Percentiles rank a stretch among this genome's conserved stretches.
phyloP scores from a whole-genome alignment of 177 flowering plant genomes.

The Vitis hybrid region DNA sequence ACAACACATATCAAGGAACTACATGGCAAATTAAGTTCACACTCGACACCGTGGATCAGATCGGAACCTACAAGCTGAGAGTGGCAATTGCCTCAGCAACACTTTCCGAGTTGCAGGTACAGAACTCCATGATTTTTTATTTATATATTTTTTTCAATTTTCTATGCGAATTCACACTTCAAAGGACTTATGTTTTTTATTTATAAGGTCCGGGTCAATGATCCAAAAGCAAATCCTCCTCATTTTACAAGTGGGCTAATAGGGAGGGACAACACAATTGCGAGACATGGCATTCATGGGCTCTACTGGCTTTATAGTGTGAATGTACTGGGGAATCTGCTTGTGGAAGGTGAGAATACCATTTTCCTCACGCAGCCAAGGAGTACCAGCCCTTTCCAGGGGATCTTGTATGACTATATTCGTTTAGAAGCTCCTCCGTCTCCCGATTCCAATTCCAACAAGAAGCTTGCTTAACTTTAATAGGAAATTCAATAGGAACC shows the following conservation, averaged over 20 bases:
- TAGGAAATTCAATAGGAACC: too few relatives aligned
- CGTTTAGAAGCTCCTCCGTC: slow-evolving; percentile 56
- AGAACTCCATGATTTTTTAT: neutral
- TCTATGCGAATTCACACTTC: too few relatives aligned
- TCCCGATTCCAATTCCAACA: neutral
- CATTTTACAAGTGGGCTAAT: slow-evolving; percentile 54
- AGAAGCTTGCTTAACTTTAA: neutral
- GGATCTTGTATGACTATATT: slow-evolving; percentile 61
- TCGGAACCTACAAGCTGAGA: slow-evolving; percentile 50
- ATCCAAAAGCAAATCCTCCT: slow-evolving; percentile 33
- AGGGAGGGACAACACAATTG: slow-evolving; percentile 67
- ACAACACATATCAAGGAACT: slow-evolving; percentile 45
- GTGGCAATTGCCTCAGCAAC: slow-evolving; percentile 77
- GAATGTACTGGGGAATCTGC: slow-evolving; percentile 29
- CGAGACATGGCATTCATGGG: slow-evolving; percentile 72
- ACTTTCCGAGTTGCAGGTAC: slow-evolving; percentile 63
- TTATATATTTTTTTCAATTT: too few relatives aligned
- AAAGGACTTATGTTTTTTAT: neutral
- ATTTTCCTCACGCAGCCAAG: slow-evolving; percentile 57
- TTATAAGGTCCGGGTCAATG: slow-evolving; percentile 57
- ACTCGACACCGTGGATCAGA: slow-evolving; percentile 35
- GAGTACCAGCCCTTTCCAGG: slow-evolving; percentile 47
- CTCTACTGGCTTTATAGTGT: slow-evolving; percentile 57
- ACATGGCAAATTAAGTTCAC: slow-evolving; percentile 72
- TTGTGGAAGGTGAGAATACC: slow-evolving; percentile 49